Base-by-base conservation (phyloP, 1,284 basidiomycete species). In the Malassezia vespertilionis region DNA sequence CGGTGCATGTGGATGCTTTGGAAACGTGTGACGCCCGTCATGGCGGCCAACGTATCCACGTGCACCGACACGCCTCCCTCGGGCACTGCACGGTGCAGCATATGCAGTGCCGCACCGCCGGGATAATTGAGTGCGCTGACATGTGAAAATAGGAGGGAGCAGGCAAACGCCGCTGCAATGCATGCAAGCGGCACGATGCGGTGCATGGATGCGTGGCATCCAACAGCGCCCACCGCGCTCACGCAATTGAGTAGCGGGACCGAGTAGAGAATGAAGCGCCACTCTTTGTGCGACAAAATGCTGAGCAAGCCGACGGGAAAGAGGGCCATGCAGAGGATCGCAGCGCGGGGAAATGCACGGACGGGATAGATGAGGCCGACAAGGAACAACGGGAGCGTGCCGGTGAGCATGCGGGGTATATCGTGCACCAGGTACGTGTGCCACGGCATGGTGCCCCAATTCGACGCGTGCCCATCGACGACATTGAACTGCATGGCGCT, bases 251-350 rank as follows among this genome's bases (percentile, higher is more conserved):
- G 75, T 0, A 81, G 64, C 0, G 91, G 89, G 0, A 95, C 77
- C 10, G 81, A 77, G 64, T 96, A 96, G 5, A 89, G 77, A 52
- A 95, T 76, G 71, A 97, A 97, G 4, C 91, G 79, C 90, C 91
- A 96, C 72, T 97, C 93, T 65, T 78, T 73, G 54, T 72, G 71
- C 18, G 79, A 82, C 0, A 96, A 75, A 15, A 70, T 73, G 62
- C 86, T 89, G 61, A 97, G 78, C 0, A 82, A 69, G 0, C 58
- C 71, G 0, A 90, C 65, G 62, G 86, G 84, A 0, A 81, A 22
- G 0, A 78, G 72, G 0, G 49, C 39, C 15, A 55, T 36, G 5
- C 49, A 12, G 15, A 63, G 39, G 18, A 42, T 15, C 7, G 36
- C 10, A 30, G 18, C 33, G 27, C 33, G 46, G 15, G 20, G 32